These are phyloP conservation scores for Globisporangium nagaii DNA, from an alignment of 352 stramenopile species.

Conservation along the genomic window DNA sequence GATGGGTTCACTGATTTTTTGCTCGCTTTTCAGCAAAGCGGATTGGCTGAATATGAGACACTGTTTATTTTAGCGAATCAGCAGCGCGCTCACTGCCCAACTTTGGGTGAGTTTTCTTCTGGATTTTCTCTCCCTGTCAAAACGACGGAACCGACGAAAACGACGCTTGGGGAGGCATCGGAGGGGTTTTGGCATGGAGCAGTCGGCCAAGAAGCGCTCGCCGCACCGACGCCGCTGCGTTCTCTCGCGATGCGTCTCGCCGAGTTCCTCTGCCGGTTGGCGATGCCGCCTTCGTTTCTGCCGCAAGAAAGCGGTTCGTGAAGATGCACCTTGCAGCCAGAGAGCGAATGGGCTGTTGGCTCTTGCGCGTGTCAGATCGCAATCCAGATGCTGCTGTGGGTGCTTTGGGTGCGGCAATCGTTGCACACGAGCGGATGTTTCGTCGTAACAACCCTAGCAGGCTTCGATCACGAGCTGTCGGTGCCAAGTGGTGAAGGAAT, in stretches of 20 bases:
- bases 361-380: too few species aligned
- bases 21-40: neutral
- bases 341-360: too few species aligned
- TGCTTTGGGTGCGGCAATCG: too few species aligned
- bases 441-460: too few species aligned
- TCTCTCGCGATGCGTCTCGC: too few species aligned
- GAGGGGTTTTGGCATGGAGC: neutral
- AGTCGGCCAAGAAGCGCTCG: too few species aligned
- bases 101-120: constrained; percentile 1
- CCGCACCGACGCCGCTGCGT: too few species aligned
- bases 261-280: neutral
- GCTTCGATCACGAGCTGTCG: too few species aligned
- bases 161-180: neutral
- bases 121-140: neutral
- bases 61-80: neutral
- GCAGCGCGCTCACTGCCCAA: too few species aligned
- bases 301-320: neutral
- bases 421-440: too few species aligned
- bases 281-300: neutral
- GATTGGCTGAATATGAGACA: neutral
- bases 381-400: too few species aligned
- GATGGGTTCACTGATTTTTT: neutral
- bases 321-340: neutral
- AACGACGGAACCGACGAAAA: neutral
- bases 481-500: too few species aligned